Percentiles rank a stretch among this genome's conserved stretches.
Evolutionary conservation across 306 rosid species (phyloP).

Genomic region (Cucurbita pepo): DNA sequence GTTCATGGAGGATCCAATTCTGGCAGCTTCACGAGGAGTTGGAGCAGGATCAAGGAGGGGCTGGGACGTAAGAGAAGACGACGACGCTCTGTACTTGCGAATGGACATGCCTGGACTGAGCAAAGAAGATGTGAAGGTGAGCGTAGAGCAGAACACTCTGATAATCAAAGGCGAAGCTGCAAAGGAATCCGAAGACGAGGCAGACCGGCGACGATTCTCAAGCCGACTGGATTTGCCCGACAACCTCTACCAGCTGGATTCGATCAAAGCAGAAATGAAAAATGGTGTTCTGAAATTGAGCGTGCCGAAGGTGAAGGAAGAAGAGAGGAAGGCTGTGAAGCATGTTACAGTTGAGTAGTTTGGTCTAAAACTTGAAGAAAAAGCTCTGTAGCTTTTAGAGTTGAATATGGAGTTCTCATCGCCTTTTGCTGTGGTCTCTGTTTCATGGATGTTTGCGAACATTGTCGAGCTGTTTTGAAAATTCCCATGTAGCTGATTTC

Average conservation of each 20-base stretch:
- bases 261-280: constrained; percentile 70
- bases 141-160: constrained; percentile 55
- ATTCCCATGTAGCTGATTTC: no score
- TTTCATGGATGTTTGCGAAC: background rate
- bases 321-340: constrained; percentile 34
- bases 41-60: constrained; percentile 49
- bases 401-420: no score
- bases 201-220: constrained; percentile 20
- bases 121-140: constrained; percentile 51
- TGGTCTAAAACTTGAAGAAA: no score
- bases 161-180: constrained; percentile 38
- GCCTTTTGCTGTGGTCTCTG: background rate
- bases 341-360: constrained; percentile 22
- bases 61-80: constrained; percentile 51
- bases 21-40: constrained; percentile 27
- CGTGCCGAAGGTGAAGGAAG: constrained; percentile 47
- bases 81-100: constrained; percentile 30
- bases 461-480: no score
- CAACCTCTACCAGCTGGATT: constrained; percentile 27
- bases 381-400: no score
- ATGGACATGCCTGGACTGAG: constrained; percentile 70
- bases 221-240: constrained; percentile 53
- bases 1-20: constrained; percentile 42
- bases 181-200: constrained; percentile 23
- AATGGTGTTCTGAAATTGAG: constrained; percentile 54